These are phyloP conservation scores for Xylariaceae sp. DNA, from an alignment of 2,329 filamentous ascomycete species.

Conservation along the genomic window DNA sequence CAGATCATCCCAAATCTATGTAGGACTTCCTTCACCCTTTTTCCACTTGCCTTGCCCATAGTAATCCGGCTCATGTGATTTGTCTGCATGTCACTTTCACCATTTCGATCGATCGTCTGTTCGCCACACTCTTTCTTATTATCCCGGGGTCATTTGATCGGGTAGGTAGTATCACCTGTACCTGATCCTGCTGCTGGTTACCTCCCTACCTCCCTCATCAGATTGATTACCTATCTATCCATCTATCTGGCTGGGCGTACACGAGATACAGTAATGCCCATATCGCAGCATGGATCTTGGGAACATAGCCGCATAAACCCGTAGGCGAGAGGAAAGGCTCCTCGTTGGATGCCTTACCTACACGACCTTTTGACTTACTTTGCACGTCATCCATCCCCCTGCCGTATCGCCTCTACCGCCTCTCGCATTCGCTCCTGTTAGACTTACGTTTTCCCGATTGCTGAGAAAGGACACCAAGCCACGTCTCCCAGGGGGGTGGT, in stretches of 20 bases:
- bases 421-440: background rate
- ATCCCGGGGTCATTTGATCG: background rate
- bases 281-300: background rate
- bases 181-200: background rate
- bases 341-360: background rate
- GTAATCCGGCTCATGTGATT: background rate
- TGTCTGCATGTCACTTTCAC: background rate
- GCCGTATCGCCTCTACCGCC: background rate
- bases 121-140: background rate
- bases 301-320: too few species aligned
- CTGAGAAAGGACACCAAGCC: conserved; percentile 1
- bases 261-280: background rate
- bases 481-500: background rate
- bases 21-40: background rate
- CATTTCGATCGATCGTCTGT: background rate
- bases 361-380: background rate
- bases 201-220: too few species aligned
- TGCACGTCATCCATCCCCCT: background rate
- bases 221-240: background rate
- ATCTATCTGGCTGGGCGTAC: background rate
- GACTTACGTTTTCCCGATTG: background rate
- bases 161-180: background rate
- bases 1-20: background rate
- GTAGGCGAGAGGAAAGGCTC: background rate
- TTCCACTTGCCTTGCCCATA: background rate